These are phyloP conservation scores for Tolypocladium guangdongense DNA, from an alignment of 2,329 filamentous ascomycete species.

Conservation along the genomic window DNA sequence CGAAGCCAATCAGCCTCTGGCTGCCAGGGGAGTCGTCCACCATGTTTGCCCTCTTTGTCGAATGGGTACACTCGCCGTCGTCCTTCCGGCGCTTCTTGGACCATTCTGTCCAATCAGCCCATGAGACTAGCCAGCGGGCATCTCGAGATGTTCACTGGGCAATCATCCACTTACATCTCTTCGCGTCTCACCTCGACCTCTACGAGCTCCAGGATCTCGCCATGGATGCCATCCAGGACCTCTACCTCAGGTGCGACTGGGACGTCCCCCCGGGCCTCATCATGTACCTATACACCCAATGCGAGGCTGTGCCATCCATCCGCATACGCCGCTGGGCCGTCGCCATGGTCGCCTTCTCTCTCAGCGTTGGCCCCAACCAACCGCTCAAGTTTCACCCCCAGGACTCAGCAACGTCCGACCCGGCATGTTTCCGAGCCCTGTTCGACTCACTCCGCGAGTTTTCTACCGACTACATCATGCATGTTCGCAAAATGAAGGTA, in stretches of 20 bases:
- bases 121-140: conserved; percentile 15
- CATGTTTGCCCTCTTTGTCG: conserved; percentile 42
- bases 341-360: conserved; percentile 48
- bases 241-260: conserved; percentile 49
- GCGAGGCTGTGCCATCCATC: conserved; percentile 35
- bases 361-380: conserved; percentile 22
- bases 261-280: conserved; percentile 42
- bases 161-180: conserved; percentile 45
- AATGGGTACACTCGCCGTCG: conserved; percentile 37
- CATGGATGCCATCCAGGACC: conserved; percentile 48
- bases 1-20: conserved; percentile 23
- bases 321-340: conserved; percentile 48
- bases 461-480: conserved; percentile 36
- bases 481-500: conserved; percentile 39
- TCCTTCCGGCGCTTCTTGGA: conserved; percentile 33
- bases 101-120: conserved; percentile 21
- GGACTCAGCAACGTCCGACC: conserved; percentile 15
- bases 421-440: conserved; percentile 29
- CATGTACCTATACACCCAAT: conserved; percentile 41
- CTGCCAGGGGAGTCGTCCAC: conserved; percentile 35
- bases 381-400: conserved; percentile 18
- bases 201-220: conserved; percentile 41
- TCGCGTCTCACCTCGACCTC: conserved; percentile 40
- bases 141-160: conserved; percentile 40
- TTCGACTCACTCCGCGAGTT: conserved; percentile 35